Evolutionary conservation across 1,139 yeast species (phyloP), one percentile per base, ranked within the genome.

Genomic region (Suhomyces bolitotheri): DNA sequence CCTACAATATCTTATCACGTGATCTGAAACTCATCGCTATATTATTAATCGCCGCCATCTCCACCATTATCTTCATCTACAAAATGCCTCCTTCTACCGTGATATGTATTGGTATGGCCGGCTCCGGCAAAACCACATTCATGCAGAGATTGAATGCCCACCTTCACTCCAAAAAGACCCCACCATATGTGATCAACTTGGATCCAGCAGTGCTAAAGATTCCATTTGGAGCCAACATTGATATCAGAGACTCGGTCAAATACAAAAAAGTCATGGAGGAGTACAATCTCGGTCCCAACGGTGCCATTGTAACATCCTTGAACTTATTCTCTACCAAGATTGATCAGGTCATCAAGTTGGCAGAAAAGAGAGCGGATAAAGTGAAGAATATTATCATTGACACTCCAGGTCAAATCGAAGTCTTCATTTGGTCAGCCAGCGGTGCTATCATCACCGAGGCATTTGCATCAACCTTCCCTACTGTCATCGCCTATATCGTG

Each of bases 351-450:
- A 80, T 94, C 40, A 75, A 78, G 31, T 69, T 94, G 31, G 86
- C 90, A 14, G 96, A 90, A 53, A 88, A 88, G 54, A 76, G 94
- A 51, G 71, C 87, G 1, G 81, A 78, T 19, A 65, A 66, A 29
- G 75, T 76, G 43, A 63, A 78, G 20, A 83, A 89, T 57, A 86
- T 92, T 43, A 83, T 94, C 30, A 77, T 92, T 34, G 99, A 94
- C 60, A 94, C 99, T 1, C 99, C 99, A 0, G 99, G 99, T 6
- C 99, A 94, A 62, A 94, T 94, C 44, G 98, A 92, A 60, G 88
- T 97, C 64, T 92, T 92, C 58, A 89, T 92, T 34, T 85, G 95
- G 95, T 83, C 95, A 31, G 98, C 98, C 0, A 86, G 96, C 30
- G 99, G 99, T 7, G 77, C 97, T 14, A 94, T 94, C 44, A 87